A percentile compares a stretch with the other conserved stretches of the same genome.
phyloP scores from a whole-genome alignment of 2,329 filamentous ascomycete species.

The Fusarium circinatum region DNA sequence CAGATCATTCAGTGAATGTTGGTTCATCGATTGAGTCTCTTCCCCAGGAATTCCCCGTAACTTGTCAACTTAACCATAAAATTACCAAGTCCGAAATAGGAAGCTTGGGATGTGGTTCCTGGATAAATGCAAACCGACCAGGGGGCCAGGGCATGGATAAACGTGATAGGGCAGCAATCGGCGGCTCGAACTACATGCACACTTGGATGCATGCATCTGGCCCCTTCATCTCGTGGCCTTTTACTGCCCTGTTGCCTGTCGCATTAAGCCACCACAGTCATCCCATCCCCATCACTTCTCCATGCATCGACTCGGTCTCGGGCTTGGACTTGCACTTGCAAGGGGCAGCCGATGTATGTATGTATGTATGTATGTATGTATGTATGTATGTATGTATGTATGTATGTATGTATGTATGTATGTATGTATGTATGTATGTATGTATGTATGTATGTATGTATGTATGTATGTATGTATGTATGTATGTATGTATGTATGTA shows the following conservation, averaged over 20 bases:
- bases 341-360: background rate
- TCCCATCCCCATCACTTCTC: background rate
- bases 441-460: background rate
- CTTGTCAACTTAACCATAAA: constrained; percentile 31
- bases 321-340: background rate
- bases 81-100: constrained; percentile 26
- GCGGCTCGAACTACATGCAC: constrained; percentile 17
- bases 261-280: constrained; percentile 12
- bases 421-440: background rate
- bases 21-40: constrained; percentile 15
- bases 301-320: background rate
- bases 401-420: background rate
- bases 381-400: background rate
- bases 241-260: constrained; percentile 3
- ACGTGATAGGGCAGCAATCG: constrained; percentile 19
- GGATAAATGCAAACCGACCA: constrained; percentile 34
- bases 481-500: background rate
- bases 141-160: constrained; percentile 8
- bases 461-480: background rate
- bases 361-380: background rate
- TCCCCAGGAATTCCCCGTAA: constrained; percentile 2
- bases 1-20: constrained; percentile 12
- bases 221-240: constrained; percentile 24
- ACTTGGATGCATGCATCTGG: background rate
- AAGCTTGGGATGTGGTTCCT: constrained; percentile 34